Evolutionary conservation across 2,329 filamentous ascomycete species (phyloP).

Genomic region (Colletotrichum limetticola): DNA sequence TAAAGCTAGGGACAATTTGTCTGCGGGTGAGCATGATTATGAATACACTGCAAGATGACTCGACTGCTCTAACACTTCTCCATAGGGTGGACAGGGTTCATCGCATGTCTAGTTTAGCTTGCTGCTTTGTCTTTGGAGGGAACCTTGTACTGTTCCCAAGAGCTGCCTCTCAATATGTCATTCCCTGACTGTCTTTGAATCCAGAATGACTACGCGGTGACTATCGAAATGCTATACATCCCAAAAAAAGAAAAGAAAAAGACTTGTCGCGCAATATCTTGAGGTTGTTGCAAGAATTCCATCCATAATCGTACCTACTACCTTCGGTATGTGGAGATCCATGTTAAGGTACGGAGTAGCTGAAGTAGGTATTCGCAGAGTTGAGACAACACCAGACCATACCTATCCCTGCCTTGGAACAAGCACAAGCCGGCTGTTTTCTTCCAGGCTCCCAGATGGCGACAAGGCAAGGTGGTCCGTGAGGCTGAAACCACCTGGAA

Average conservation of each 20-base stretch:
- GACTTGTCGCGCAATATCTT: neutral
- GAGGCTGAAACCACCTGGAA: slow-evolving; percentile 26
- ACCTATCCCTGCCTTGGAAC: neutral
- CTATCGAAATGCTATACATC: neutral
- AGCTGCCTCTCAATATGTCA: neutral
- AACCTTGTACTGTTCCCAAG: neutral
- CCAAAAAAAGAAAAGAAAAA: neutral
- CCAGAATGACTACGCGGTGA: neutral
- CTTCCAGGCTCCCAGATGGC: neutral
- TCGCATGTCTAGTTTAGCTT: neutral
- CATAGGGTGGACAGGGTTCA: neutral
- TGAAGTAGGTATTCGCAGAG: neutral
- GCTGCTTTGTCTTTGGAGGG: neutral
- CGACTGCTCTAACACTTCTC: neutral
- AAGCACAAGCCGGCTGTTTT: neutral
- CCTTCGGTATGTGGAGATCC: neutral
- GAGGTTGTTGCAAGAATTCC: neutral
- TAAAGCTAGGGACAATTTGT: neutral
- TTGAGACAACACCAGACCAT: neutral
- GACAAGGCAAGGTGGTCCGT: slow-evolving; percentile 21
- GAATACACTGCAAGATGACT: neutral
- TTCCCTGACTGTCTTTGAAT: neutral
- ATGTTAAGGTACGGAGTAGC: neutral
- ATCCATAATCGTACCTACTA: neutral
- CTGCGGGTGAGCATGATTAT: no score